A percentile compares a stretch with the other conserved stretches of the same genome.
Evolutionary conservation across 1,139 yeast genomes (phyloP).

Genomic region (Candida albicans): DNA sequence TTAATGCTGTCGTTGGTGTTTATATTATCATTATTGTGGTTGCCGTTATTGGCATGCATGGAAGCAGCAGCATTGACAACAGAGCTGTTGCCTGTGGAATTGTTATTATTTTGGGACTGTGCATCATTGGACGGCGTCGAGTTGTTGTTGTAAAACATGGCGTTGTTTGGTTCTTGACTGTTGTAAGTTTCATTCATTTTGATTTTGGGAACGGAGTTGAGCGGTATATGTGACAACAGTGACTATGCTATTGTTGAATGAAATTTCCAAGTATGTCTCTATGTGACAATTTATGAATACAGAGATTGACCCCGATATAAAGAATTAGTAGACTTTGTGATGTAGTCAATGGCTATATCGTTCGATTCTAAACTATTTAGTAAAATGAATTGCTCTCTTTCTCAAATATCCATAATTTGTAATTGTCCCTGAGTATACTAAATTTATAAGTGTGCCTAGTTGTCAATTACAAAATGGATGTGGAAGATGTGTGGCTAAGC

Average conservation of each 20-base stretch:
- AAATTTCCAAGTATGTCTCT: no score
- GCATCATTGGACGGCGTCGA: background rate
- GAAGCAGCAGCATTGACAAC: no score
- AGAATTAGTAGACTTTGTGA: no score
- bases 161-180: conserved; percentile 9
- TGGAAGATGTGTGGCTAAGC: background rate
- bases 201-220: background rate
- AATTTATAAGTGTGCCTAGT: background rate
- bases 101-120: background rate
- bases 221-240: no score
- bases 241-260: no score
- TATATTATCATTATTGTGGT: conserved; percentile 1
- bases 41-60: conserved; percentile 2
- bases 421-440: no score
- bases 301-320: no score
- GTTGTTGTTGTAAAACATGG: conserved; percentile 12
- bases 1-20: conserved; percentile 1
- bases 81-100: background rate
- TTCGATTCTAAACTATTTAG: no score
- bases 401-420: no score
- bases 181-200: conserved; percentile 15
- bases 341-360: no score
- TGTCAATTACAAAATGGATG: background rate
- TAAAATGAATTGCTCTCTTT: no score
- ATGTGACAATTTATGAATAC: no score